Evolutionary conservation across 805 yeast genomes (phyloP), one percentile per base, ranked within the genome.

Genomic region (Lipomyces spencermartinsiae): DNA sequence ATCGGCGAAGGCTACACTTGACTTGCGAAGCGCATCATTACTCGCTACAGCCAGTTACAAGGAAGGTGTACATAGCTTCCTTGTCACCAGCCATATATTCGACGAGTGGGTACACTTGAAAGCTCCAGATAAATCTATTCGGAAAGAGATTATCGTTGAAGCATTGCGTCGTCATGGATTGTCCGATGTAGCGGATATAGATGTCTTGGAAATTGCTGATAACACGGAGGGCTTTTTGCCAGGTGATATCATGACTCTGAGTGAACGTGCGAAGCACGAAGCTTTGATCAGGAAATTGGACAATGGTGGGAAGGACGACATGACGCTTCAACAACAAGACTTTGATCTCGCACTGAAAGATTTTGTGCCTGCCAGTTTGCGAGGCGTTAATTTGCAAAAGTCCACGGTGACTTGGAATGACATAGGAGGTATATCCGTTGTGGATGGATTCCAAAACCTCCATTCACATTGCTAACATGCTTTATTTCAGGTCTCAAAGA

Each of bases 201-300:
- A 84, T 57, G 66, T 84, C 10, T 78, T 83, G 33, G 89, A 87
- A 70, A 78, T 89, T 37, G 83, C 89, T 0, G 70, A 76, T 6
- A 94, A 89, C 63, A 90, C 97, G 0, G 98, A 94, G 73, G 98
- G 98, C 0, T 94, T 89, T 76, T 85, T 91, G 35, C 97, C 98
- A 0, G 86, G 87, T 33, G 99, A 94, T 77, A 76, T 94, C 67
- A 86, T 87, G 78, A 85, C 86, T 4, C 79, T 94, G 10, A 83
- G 86, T 39, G 97, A 91, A 70, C 83, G 97, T 72, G 85, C 80
- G 3, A 72, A 75, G 58, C 78, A 79, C 61, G 79, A 78, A 58
- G 63, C 76, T 10, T 61, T 78, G n/a, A 67, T 78, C 16, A 63
- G 78, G 22, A 33, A 49, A n/a, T 54, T 75, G 3, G 61, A 59